Evolutionary conservation across 2,329 filamentous ascomycete genomes (phyloP), one percentile per base, ranked within the genome.

Genomic region (Nemania serpens): DNA sequence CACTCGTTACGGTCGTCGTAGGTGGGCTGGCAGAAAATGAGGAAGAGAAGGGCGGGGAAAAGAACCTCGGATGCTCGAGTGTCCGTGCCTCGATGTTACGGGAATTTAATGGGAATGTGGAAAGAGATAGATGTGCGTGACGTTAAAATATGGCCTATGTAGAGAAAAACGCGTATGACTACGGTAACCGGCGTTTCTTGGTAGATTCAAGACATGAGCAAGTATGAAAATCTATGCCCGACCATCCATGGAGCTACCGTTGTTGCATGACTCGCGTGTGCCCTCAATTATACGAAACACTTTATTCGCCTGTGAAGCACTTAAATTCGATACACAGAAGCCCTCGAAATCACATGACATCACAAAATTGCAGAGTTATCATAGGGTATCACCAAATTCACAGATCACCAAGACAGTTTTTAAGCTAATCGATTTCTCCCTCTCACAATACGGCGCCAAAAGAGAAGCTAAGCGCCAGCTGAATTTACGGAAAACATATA

Each of bases 401-500:
- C 36, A 15, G 43, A 45, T 43, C 6, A 36, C 5, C 6, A n/a
- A n/a, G n/a, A n/a, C n/a, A 51, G 12, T 42, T 22, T 42, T 12
- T 43, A 59, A 29, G 20, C 34, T 22, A 46, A 33, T 58, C 37
- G 25, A 55, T 55, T 58, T 60, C 15, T 46, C 55, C 51, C 55
- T 50, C 17, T 58, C 53, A 22, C 42, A 36, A 37, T 22, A 43
- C 41, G n/a, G 37, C 18, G 37, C 15, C 22, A 33, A 46, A 36
- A 48, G 36, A 43, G 18, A 46, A 20, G 58, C 53, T 60, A 53
- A 63, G 59, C 41, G 39, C 45, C 54, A 55, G 29, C 42, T 25
- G 36, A 18, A 46, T 54, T 56, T 63, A 64, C 60, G 13, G 20
- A 48, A 36, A 55, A 49, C 37, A 45, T 61, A 45, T 61, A 63